A percentile compares a stretch with the other conserved stretches of the same genome.
phyloP scores from a whole-genome alignment of 148 eudicot genomes.

The Simmondsia chinensis region DNA sequence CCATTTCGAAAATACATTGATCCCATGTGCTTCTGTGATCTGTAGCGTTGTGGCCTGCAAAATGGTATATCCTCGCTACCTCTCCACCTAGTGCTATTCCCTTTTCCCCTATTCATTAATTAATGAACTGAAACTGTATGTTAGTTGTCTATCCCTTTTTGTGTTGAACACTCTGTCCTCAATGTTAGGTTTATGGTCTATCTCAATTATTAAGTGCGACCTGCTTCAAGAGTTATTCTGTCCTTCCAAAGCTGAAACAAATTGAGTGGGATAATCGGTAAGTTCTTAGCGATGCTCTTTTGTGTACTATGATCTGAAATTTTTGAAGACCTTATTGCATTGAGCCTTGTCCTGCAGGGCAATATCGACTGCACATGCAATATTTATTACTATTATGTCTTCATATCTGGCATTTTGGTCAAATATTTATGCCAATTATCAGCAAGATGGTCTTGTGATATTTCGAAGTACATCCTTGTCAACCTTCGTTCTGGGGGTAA shows the following conservation, averaged over 20 bases:
- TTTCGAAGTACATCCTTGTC: conserved; percentile 25
- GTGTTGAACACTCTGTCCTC: not conserved
- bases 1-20: conserved; percentile 11
- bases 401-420: conserved; percentile 34
- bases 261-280: conserved; percentile 43
- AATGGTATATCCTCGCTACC: conserved; percentile 19
- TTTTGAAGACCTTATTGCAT: no score
- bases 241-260: conserved; percentile 26
- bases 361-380: conserved; percentile 36
- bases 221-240: conserved; percentile 30
- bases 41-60: conserved; percentile 31
- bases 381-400: conserved; percentile 26
- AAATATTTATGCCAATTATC: conserved; percentile 27
- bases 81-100: not conserved
- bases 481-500: conserved; percentile 35
- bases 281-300: not conserved
- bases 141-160: no score
- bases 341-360: no score
- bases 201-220: conserved; percentile 19
- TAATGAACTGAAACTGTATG: no score
- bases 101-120: no score
- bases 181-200: conserved; percentile 24
- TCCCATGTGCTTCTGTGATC: conserved; percentile 26
- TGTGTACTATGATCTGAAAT: no score
- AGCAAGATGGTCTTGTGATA: conserved; percentile 18